Percentiles rank a stretch among this genome's conserved stretches.
Conservation (phyloP, 2,329 filamentous ascomycete species). For the Aspergillus fijiensis region DNA sequence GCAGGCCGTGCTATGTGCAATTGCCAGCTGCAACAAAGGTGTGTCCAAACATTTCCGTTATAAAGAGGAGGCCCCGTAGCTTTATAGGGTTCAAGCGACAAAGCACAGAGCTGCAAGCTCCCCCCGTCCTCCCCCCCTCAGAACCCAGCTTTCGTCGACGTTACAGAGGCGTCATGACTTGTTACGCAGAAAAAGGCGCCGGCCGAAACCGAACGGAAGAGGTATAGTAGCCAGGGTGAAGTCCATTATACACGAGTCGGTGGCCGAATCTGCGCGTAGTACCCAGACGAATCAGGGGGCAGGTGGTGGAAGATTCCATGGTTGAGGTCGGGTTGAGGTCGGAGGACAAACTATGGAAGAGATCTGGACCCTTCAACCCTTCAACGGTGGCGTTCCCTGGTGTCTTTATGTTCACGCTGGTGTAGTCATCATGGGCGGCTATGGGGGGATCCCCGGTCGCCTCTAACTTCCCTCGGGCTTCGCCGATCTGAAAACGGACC, state of each 20-base stretch:
- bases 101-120: not conserved
- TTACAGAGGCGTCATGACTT: constrained; percentile 1
- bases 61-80: not conserved
- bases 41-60: not conserved
- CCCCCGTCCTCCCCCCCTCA: too few species aligned
- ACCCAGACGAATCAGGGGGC: not conserved
- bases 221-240: not conserved
- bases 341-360: not conserved
- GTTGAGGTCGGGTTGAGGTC: not conserved
- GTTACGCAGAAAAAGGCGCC: not conserved
- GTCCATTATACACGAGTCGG: not conserved
- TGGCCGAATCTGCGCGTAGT: not conserved
- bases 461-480: not conserved
- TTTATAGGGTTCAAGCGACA: not conserved
- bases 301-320: not conserved
- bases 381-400: not conserved
- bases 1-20: too few species aligned
- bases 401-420: not conserved
- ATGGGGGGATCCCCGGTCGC: not conserved
- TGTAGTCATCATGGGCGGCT: not conserved
- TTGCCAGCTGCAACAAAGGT: too few species aligned
- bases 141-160: not conserved
- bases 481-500: not conserved
- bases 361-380: not conserved
- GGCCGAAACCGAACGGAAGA: not conserved